Conservation (phyloP, 345 rosid species). For the Turnera subulata region DNA sequence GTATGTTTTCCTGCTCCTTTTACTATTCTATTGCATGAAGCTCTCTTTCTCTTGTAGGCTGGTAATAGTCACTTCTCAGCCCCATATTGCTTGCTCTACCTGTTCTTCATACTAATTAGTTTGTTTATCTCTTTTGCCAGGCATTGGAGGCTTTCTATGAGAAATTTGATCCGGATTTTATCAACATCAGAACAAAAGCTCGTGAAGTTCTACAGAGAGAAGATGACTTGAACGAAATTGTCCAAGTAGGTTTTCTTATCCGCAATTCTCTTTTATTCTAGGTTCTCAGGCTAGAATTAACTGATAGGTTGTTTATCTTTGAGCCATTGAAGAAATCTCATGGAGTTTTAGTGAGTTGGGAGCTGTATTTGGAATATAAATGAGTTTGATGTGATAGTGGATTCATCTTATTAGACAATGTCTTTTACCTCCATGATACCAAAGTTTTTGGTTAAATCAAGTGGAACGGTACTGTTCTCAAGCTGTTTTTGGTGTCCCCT, state of each 20-base stretch:
- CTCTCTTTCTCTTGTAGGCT: neutral
- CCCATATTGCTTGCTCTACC: neutral
- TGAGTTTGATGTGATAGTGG: too few relatives aligned
- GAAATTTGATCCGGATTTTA: conserved; percentile 94
- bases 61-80: neutral
- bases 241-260: conserved; percentile 55
- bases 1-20: conserved; percentile 39
- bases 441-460: neutral
- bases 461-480: neutral
- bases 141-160: conserved; percentile 98
- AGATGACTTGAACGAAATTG: conserved; percentile 99
- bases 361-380: neutral
- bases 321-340: neutral
- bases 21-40: conserved; percentile 1
- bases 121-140: conserved; percentile 30
- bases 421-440: neutral
- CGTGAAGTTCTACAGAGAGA: conserved; percentile 99
- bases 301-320: neutral
- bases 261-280: neutral
- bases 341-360: neutral
- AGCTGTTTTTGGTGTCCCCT: neutral
- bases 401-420: too few relatives aligned
- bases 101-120: neutral
- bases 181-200: conserved; percentile 97
- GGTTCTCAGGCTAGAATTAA: neutral